phyloP scores from a whole-genome alignment of 306 rosid species.

The Phaseolus lunatus region DNA sequence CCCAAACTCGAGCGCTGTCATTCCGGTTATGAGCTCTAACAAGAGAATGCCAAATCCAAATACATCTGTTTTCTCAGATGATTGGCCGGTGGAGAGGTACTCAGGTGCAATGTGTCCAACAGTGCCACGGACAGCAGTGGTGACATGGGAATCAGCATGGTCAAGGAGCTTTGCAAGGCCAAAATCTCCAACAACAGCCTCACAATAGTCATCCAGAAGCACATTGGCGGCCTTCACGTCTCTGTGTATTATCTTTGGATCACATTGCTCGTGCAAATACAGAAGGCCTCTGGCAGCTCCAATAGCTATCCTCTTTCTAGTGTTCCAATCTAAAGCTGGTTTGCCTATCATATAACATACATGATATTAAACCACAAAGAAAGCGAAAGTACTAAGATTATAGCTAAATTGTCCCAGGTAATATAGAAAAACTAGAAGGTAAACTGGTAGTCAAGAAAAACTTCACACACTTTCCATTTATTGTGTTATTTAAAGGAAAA shows the following conservation, averaged over 20 bases:
- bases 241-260: constrained; percentile 97
- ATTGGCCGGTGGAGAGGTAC: constrained; percentile 97
- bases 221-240: constrained; percentile 99
- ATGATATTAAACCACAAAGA: constrained; percentile 7
- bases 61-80: constrained; percentile 98
- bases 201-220: constrained; percentile 84
- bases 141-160: constrained; percentile 94
- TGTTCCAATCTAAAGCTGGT: constrained; percentile 92
- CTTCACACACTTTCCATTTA: constrained; percentile 1
- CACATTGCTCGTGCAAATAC: constrained; percentile 95
- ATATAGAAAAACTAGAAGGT: constrained; percentile 5
- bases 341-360: constrained; percentile 62
- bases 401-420: constrained; percentile 1
- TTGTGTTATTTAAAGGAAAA: background rate
- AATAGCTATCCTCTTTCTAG: constrained; percentile 92
- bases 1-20: constrained; percentile 93
- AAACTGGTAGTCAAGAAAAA: background rate
- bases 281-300: constrained; percentile 98
- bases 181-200: constrained; percentile 95
- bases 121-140: constrained; percentile 98
- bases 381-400: background rate
- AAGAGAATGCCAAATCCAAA: constrained; percentile 95
- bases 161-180: constrained; percentile 99
- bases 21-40: constrained; percentile 94
- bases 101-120: constrained; percentile 99